Conservation (phyloP, 306 rosid species). For the Quercus gilva region DNA sequence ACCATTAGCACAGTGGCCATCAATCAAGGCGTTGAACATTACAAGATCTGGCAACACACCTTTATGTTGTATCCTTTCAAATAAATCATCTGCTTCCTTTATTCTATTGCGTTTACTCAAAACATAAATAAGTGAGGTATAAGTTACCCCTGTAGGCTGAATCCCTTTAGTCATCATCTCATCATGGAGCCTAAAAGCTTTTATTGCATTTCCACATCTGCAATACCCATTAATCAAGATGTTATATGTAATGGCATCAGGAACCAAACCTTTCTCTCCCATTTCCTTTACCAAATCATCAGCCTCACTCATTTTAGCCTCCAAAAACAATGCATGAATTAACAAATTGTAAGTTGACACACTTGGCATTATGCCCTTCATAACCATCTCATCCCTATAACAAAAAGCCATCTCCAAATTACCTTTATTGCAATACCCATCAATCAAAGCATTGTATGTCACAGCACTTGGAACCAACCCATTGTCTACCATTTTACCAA, state of each 20-base stretch:
- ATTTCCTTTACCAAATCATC: conserved; percentile 57
- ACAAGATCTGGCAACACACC: conserved; percentile 66
- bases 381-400: conserved; percentile 63
- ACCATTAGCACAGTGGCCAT: conserved; percentile 72
- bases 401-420: conserved; percentile 64
- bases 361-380: conserved; percentile 55
- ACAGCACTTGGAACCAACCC: conserved; percentile 63
- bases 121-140: conserved; percentile 71
- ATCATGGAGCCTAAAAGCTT: conserved; percentile 59
- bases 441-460: conserved; percentile 72
- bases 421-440: conserved; percentile 72
- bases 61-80: conserved; percentile 44
- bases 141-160: conserved; percentile 61
- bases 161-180: conserved; percentile 56
- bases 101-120: conserved; percentile 62
- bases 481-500: conserved; percentile 46
- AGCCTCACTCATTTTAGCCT: conserved; percentile 55
- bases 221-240: conserved; percentile 77
- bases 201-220: conserved; percentile 63
- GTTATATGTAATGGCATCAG: conserved; percentile 72
- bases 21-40: conserved; percentile 75
- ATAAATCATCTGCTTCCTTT: conserved; percentile 70
- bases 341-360: conserved; percentile 69
- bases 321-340: conserved; percentile 79
- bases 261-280: conserved; percentile 54